Evolutionary conservation across 768 basidiomycete genomes (phyloP).

Genomic region (Pleurotus sapidus): DNA sequence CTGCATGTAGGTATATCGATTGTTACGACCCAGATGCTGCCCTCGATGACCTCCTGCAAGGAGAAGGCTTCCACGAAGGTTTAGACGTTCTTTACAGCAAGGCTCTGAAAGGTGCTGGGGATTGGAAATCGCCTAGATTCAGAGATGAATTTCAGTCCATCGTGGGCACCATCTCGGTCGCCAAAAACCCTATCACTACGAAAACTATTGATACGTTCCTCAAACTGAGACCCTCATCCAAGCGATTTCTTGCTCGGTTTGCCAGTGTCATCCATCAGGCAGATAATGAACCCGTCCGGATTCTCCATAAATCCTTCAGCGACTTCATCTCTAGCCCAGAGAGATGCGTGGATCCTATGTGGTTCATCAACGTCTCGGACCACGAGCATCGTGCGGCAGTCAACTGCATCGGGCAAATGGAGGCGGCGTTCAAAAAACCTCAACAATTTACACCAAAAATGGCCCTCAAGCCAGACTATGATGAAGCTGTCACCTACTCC

Average conservation of each 20-base stretch:
- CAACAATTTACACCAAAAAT: not conserved
- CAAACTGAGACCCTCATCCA: not conserved
- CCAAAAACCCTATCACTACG: not conserved
- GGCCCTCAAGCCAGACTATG: not conserved
- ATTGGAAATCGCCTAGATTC: constrained; percentile 1
- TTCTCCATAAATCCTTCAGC: constrained; percentile 10
- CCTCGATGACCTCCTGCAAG: constrained; percentile 1
- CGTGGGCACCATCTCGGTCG: constrained; percentile 1
- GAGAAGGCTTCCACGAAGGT: constrained; percentile 1
- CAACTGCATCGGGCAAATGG: not conserved
- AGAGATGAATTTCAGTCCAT: constrained; percentile 2
- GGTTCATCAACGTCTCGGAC: constrained; percentile 3
- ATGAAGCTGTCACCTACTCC: constrained; percentile 4
- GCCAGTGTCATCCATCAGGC: not conserved
- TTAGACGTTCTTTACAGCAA: constrained; percentile 8
- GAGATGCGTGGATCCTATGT: constrained; percentile 3
- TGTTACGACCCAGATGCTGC: constrained; percentile 9
- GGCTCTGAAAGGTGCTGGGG: not conserved
- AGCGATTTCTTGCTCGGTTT: not conserved
- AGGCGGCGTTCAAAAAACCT: not conserved
- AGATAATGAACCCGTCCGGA: not conserved
- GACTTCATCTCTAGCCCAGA: constrained; percentile 6
- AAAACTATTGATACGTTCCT: constrained; percentile 1
- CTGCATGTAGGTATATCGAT: constrained; percentile 17
- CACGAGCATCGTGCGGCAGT: constrained; percentile 5